Base-by-base conservation (phyloP, 164 flowering plant genomes). In the Magnolia sinica region DNA sequence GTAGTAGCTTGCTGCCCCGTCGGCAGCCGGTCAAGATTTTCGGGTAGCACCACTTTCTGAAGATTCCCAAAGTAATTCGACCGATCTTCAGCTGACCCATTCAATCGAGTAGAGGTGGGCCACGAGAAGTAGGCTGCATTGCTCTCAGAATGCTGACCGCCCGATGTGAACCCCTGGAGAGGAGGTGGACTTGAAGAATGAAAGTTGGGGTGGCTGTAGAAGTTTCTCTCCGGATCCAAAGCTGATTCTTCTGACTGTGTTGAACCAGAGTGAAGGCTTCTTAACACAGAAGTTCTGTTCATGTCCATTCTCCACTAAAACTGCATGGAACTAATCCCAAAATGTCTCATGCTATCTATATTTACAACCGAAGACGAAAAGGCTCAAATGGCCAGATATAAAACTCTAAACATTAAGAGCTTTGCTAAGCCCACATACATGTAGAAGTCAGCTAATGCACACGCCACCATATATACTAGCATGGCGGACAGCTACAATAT, bases 41-140 rank as follows among this genome's bases (percentile, higher is more conserved):
- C 98, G 20, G 95, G 97, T 52, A 93, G 81, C 23, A 92, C 97
- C 3, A 90, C 95, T 77, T 95, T 95, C 72, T 91, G 97, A 74
- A 95, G 92, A 83, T 94, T 94, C 55, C 89, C 93, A 82, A 95
- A 95, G 81, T 95, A 91, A 79, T 92, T 88, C 58, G 93, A 94
- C 24, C 98, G 87, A 81, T 85, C 95, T 84, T 95, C 98, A 78
- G 97, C 97, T 14, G 95, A 87, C 79, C 90, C 97, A 80, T 81
- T 88, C 78, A 92, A 82, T 64, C 92, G 83, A 79, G 92, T 89
- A 22, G 90, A 88, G 69, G 92, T 88, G 18, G 98, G 98, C 98
- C 98, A 95, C 19, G 96, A 93, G 83, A 95, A 95, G 85, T 91
- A 93, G 68, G 98, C 92, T 66, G 98, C 97, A 85, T 87, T 93